These are phyloP conservation scores for Claviceps purpurea DNA, from an alignment of 2,329 filamentous ascomycete genomes.

Conservation along the genomic window DNA sequence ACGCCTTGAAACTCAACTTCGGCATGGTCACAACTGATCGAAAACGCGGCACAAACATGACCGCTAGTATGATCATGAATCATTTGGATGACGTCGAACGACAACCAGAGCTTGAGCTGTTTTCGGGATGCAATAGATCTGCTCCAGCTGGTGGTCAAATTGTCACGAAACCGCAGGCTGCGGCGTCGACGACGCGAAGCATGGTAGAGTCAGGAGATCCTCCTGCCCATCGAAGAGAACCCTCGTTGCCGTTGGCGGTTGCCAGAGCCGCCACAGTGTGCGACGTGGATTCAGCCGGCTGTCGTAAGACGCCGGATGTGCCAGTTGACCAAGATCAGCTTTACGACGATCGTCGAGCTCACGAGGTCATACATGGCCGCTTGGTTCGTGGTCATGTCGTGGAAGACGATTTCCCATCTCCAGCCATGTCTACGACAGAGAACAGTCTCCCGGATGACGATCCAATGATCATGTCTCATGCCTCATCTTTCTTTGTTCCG, in stretches of 20 bases:
- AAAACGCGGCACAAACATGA: conserved; percentile 56
- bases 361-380: conserved; percentile 82
- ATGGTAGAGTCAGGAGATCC: conserved; percentile 31
- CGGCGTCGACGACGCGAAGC: conserved; percentile 3
- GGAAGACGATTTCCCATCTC: conserved; percentile 80
- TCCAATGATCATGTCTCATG: conserved; percentile 64
- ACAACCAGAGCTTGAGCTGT: conserved; percentile 27
- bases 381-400: conserved; percentile 92
- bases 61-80: conserved; percentile 63
- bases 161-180: conserved; percentile 9
- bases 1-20: conserved; percentile 93
- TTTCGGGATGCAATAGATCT: conserved; percentile 10
- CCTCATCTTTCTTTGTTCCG: conserved; percentile 68
- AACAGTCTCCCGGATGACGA: conserved; percentile 58
- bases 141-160: conserved; percentile 11
- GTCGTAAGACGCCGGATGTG: conserved; percentile 14
- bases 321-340: conserved; percentile 28
- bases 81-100: conserved; percentile 49
- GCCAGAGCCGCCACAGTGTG: conserved; percentile 5
- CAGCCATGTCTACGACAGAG: conserved; percentile 54
- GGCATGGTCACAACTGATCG: conserved; percentile 86
- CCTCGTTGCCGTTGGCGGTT: conserved; percentile 6
- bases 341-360: conserved; percentile 68
- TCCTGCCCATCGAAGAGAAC: conserved; percentile 19
- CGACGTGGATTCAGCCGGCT: conserved; percentile 10